These are phyloP conservation scores for Colletotrichum euphorbiae DNA, from an alignment of 2,329 filamentous ascomycete species.

Conservation along the genomic window DNA sequence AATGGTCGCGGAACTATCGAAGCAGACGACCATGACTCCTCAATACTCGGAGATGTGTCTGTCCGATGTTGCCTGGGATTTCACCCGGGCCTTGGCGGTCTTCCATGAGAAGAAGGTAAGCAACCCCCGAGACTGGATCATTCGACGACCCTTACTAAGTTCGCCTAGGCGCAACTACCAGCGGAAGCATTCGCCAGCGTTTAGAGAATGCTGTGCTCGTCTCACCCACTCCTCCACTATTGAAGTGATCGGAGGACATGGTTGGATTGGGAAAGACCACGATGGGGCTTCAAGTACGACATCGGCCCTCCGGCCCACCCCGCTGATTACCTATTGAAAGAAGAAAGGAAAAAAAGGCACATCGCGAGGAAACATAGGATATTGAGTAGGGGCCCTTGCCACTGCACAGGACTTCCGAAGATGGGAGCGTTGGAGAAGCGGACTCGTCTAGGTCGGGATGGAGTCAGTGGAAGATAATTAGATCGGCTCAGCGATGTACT, in stretches of 20 bases:
- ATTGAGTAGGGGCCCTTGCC: slow-evolving; percentile 20
- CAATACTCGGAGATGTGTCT: slow-evolving; percentile 86
- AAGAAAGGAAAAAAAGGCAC: slow-evolving; percentile 1
- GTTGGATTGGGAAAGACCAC: slow-evolving; percentile 23
- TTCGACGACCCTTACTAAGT: slow-evolving; percentile 18
- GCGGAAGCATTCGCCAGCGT: slow-evolving; percentile 57
- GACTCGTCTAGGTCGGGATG: slow-evolving; percentile 7
- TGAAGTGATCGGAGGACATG: slow-evolving; percentile 25
- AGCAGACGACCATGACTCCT: slow-evolving; percentile 82
- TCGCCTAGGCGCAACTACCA: slow-evolving; percentile 57
- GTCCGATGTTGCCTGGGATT: slow-evolving; percentile 82
- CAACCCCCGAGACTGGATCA: slow-evolving; percentile 21
- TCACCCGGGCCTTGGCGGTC: slow-evolving; percentile 77
- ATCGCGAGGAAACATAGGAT: slow-evolving; percentile 1
- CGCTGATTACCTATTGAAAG: slow-evolving; percentile 22
- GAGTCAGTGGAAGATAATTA: slow-evolving; percentile 7
- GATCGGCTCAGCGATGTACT: slow-evolving; percentile 16
- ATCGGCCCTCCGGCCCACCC: slow-evolving; percentile 26
- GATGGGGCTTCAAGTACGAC: slow-evolving; percentile 26
- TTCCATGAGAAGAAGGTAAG: slow-evolving; percentile 82
- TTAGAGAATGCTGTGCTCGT: slow-evolving; percentile 39
- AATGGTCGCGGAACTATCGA: slow-evolving; percentile 79
- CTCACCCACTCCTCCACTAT: slow-evolving; percentile 11
- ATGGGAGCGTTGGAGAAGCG: slow-evolving; percentile 17
- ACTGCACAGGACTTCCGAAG: slow-evolving; percentile 10